Base-by-base conservation (phyloP, 208 protist genomes). In the Blastocrithidia nonstop region DNA sequence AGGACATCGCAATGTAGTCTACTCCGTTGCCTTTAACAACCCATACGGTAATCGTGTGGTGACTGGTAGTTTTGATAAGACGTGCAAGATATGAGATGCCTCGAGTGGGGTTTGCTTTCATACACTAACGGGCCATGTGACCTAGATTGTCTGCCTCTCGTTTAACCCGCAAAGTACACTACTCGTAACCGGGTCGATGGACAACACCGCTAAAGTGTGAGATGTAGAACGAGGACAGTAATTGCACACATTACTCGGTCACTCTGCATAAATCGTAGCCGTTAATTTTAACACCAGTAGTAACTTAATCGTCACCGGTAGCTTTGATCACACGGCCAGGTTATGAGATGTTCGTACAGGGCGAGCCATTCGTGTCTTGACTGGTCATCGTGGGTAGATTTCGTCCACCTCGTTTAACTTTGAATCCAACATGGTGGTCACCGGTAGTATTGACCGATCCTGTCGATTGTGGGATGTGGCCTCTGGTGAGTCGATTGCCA, bases 51-150 rank as follows among this genome's bases (percentile, higher is more conserved):
- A 95, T 63, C 79, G 87, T 29, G 84, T 98, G 17, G 78, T 91
- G 24, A 97, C 95, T 0, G 93, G 88, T 22, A 95, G 84, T 43
- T 97, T 97, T 50, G 95, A 98, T 57, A 96, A 97, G 61, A 98
- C 95, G 11, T 92, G 78, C 45, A 93, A 93, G 44, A 61, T 98
- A 24, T 97, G 95, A 93, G 73, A 96, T 65, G 52, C 82, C 2
- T 39, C 71, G 22, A 93, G 68, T 6, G 93, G 89, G 6, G 57
- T 95, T 51, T 93, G 80, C 47, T 71, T 85, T 29, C 67, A 94
- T 64, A 94, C 87, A 11, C 63, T 98, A 8, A 44, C 54, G 0
- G 95, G 95, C 0, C 95, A 98, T 64, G 67, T 85, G 42, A 83
- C 78, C 1, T 88, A 98, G 62, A 93, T 98, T 45, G 93, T 98